Conservation (phyloP, 257 asterid species). For the Paulownia fortunei region DNA sequence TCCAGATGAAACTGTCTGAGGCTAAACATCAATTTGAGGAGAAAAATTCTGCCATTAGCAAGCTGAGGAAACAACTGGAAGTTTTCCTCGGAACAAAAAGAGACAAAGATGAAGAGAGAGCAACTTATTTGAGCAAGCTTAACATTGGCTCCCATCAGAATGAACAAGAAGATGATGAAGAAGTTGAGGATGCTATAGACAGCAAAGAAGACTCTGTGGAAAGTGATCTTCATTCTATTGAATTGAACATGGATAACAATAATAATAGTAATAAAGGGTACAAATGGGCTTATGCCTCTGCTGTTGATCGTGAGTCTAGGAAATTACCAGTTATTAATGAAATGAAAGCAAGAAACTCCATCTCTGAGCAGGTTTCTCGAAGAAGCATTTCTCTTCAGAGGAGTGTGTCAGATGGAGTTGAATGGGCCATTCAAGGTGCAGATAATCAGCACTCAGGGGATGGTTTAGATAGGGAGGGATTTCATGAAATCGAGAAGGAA, state of each 20-base stretch:
- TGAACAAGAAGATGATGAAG: constrained; percentile 60
- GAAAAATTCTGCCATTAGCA: constrained; percentile 67
- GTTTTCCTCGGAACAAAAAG: constrained; percentile 65
- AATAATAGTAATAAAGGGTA: constrained; percentile 36
- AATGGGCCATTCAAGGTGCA: constrained; percentile 47
- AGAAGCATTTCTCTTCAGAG: constrained; percentile 58
- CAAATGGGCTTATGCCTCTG: constrained; percentile 48
- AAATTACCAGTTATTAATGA: constrained; percentile 45
- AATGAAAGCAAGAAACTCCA: constrained; percentile 52
- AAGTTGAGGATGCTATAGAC: constrained; percentile 51
- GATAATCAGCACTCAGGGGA: constrained; percentile 2
- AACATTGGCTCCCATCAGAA: constrained; percentile 29
- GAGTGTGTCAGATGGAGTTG: constrained; percentile 72
- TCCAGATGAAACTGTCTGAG: constrained; percentile 57
- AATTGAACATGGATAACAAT: constrained; percentile 51
- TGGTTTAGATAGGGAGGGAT: constrained; percentile 45
- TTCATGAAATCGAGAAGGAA: constrained; percentile 53
- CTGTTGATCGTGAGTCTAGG: constrained; percentile 37
- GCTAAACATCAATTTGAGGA: constrained; percentile 68
- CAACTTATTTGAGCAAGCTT: constrained; percentile 37
- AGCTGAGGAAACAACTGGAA: constrained; percentile 81
- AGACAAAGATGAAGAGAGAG: constrained; percentile 47
- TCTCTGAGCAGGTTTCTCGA: constrained; percentile 50
- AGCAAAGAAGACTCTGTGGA: constrained; percentile 61
- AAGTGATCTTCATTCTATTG: constrained; percentile 74